phyloP scores from a whole-genome alignment of 1,284 basidiomycete genomes.

The Cystobasidium pallidum region DNA sequence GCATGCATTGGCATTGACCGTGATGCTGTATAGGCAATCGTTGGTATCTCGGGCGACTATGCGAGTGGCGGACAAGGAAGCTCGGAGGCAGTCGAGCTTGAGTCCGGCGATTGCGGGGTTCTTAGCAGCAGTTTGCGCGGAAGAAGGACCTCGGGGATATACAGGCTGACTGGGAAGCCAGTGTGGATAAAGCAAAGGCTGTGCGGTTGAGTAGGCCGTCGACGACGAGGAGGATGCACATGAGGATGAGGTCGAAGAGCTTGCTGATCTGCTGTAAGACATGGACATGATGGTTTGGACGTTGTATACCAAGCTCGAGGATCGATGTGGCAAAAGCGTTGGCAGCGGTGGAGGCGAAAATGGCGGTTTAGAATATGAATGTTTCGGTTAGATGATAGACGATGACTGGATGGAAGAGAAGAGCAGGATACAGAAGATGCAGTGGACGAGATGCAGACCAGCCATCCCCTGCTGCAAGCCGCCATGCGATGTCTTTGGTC shows the following conservation, averaged over 20 bases:
- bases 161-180: neutral
- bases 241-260: neutral
- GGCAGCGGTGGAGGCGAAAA: neutral
- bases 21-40: slow-evolving; percentile 22
- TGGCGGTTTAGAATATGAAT: too few species aligned
- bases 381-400: too few species aligned
- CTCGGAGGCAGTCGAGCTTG: slow-evolving; percentile 17
- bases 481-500: too few species aligned
- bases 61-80: neutral
- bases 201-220: neutral
- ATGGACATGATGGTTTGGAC: neutral
- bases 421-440: too few species aligned
- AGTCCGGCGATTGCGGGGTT: slow-evolving; percentile 1
- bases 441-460: too few species aligned
- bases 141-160: neutral
- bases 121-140: neutral
- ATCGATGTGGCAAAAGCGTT: neutral
- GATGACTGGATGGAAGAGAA: too few species aligned
- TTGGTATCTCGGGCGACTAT: slow-evolving; percentile 15
- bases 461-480: too few species aligned
- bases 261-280: slow-evolving; percentile 3
- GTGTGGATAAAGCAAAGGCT: neutral
- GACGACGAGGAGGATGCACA: neutral
- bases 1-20: neutral
- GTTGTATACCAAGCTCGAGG: neutral